A percentile compares a stretch with the other conserved stretches of the same genome.
Evolutionary conservation across 345 rosid species (phyloP).

Genomic region (Dipteronia sinensis): DNA sequence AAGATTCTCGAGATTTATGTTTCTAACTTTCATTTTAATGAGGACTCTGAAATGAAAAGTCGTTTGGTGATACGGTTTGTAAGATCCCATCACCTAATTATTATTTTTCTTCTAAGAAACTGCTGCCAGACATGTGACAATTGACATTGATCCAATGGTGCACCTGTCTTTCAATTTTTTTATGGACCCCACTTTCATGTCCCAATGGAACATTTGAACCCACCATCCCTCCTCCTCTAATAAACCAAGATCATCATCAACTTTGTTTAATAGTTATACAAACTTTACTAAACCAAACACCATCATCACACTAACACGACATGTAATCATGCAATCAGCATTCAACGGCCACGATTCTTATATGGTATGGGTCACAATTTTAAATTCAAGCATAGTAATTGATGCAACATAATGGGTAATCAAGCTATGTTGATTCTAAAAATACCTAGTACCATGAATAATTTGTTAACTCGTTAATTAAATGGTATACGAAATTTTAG

Average conservation of each 20-base stretch:
- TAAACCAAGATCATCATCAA: too few species aligned
- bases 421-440: too few species aligned
- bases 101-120: neutral
- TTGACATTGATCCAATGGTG: neutral
- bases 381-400: too few species aligned
- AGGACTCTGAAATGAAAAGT: neutral
- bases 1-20: too few species aligned
- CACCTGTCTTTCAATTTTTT: neutral
- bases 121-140: neutral
- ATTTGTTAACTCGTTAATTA: too few species aligned
- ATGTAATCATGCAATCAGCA: conserved; percentile 9
- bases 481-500: too few species aligned
- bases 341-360: neutral
- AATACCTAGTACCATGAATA: too few species aligned
- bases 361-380: neutral
- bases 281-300: neutral
- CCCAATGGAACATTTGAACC: too few species aligned
- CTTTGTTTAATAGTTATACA: too few species aligned
- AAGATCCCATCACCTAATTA: neutral
- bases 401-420: too few species aligned
- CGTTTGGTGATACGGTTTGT: neutral
- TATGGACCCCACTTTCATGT: neutral
- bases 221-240: too few species aligned
- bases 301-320: neutral
- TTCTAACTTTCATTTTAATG: neutral